Evolutionary conservation across 805 yeast species (phyloP), one percentile per base, ranked within the genome.

Genomic region (Lachancea nothofagi): DNA sequence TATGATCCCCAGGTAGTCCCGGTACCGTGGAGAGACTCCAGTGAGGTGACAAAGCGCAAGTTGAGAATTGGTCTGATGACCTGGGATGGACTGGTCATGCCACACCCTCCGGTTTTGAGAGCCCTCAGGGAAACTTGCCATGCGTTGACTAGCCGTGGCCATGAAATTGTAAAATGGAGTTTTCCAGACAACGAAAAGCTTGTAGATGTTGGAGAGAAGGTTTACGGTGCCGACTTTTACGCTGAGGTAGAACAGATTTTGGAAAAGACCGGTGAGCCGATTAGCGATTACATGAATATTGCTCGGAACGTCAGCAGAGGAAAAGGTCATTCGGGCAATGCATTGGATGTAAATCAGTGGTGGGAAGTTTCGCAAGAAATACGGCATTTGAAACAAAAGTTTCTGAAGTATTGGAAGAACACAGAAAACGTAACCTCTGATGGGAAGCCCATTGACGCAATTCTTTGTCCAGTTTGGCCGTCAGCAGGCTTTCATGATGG

Each of bases 41-140:
- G 50, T 29, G 40, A 59, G 38, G 44, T 52, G 2, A 43, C 45
- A 22, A 47, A 37, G 6, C 42, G 45, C 21, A 68, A 66, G 44
- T 50, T 74, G 21, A 66, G 59, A n/a, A 53, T 77, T 48, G 82
- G 78, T 3, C 50, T 74, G 12, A 46, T 71, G 49, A 48, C 48
- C 21, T 69, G 68, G 55, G 80, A 77, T 51, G 62, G 64, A 6
- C 49, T 57, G 20, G 66, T 71, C 10, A 60, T 65, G 42, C 81
- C 82, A 9, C 72, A 72, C 22, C 82, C 83, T 1, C 80, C 82
- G 7, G 66, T 78, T 13, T 48, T 57, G 5, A 63, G 80, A 44
- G 76, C 70, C 8, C 28, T 76, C 28, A 51, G 64, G 21, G 49
- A 54, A 14, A 48, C 64, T 4, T 45, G 51, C 19, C 51, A 43